A percentile compares a stretch with the other conserved stretches of the same genome.
These are phyloP conservation scores for Aschersonia sp. DNA, from an alignment of 2,329 filamentous ascomycete species.

Conservation along the genomic window DNA sequence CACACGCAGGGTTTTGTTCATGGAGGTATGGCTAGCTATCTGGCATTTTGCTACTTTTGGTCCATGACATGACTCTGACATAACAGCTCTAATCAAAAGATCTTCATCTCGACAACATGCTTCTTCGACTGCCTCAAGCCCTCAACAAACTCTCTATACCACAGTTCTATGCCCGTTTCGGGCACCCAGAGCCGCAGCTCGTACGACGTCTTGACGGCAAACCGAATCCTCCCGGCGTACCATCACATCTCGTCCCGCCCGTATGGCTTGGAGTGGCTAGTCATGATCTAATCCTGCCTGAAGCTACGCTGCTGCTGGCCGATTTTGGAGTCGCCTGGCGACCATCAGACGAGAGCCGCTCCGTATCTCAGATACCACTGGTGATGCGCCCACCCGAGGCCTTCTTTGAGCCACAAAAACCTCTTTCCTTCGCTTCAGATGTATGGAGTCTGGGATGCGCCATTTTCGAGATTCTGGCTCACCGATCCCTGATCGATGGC, in stretches of 20 bases:
- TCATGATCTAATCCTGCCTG: conserved; percentile 12
- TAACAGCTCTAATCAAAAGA: conserved; percentile 6
- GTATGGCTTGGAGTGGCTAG: conserved; percentile 19
- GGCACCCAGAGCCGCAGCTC: conserved; percentile 9
- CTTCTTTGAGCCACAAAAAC: conserved; percentile 16
- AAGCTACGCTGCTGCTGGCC: conserved; percentile 10
- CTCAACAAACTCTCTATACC: conserved; percentile 10
- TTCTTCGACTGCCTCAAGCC: conserved; percentile 11
- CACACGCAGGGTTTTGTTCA: conserved; percentile 16
- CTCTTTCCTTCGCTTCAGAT: conserved; percentile 19
- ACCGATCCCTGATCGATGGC: conserved; percentile 8
- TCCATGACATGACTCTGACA: background rate
- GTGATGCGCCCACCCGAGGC: conserved; percentile 17
- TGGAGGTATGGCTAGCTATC: conserved; percentile 10
- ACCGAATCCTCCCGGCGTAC: conserved; percentile 10
- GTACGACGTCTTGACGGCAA: conserved; percentile 8
- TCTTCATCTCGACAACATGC: conserved; percentile 19
- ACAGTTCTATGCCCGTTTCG: conserved; percentile 12
- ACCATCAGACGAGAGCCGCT: conserved; percentile 10
- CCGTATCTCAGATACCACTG: conserved; percentile 2
- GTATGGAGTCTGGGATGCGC: conserved; percentile 24
- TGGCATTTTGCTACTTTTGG: background rate
- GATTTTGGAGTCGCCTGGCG: conserved; percentile 23
- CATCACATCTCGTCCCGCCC: conserved; percentile 13
- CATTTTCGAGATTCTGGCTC: conserved; percentile 19